These are phyloP conservation scores for Discostella stelligeroides DNA, from an alignment of 108 stramenopile genomes.

Conservation along the genomic window DNA sequence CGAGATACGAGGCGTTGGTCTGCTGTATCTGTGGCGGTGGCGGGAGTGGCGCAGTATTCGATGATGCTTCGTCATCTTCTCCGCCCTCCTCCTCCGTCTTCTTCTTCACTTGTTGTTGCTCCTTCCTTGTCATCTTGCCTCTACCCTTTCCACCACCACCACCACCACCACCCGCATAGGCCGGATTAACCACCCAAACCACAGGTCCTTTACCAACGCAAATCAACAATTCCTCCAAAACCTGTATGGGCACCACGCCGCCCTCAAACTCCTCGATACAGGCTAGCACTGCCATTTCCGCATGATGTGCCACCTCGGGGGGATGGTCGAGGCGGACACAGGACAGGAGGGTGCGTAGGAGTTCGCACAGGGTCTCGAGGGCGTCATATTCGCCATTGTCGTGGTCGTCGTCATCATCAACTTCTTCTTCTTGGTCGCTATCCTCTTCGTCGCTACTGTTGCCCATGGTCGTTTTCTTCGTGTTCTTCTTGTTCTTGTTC, in stretches of 20 bases:
- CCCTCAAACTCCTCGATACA: conserved; percentile 82
- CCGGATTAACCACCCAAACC: conserved; percentile 58
- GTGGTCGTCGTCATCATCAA: conserved; percentile 12
- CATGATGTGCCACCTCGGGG: conserved; percentile 57
- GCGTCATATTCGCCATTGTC: conserved; percentile 40
- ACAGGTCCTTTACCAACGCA: conserved; percentile 73
- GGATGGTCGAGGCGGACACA: conserved; percentile 72
- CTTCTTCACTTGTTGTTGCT: neutral
- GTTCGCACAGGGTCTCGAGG: conserved; percentile 61
- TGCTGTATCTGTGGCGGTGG: conserved; percentile 60
- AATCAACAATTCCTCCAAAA: conserved; percentile 77
- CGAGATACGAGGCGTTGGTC: conserved; percentile 67
- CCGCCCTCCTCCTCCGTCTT: no score
- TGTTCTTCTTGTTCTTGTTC: conserved; percentile 12
- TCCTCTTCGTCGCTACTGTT: neutral
- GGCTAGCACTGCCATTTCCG: conserved; percentile 56
- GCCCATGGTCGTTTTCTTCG: conserved; percentile 1
- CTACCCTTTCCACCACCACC: neutral
- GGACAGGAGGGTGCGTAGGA: conserved; percentile 63
- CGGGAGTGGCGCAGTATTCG: conserved; percentile 1
- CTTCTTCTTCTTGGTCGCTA: neutral
- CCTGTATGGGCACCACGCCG: conserved; percentile 56
- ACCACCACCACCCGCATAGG: conserved; percentile 11
- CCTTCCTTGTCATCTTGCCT: no score
- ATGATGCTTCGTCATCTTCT: neutral